Percentiles rank a stretch among this genome's conserved stretches.
These are phyloP conservation scores for Neurospora hispaniola DNA, from an alignment of 495 filamentous ascomycete genomes.

Conservation along the genomic window DNA sequence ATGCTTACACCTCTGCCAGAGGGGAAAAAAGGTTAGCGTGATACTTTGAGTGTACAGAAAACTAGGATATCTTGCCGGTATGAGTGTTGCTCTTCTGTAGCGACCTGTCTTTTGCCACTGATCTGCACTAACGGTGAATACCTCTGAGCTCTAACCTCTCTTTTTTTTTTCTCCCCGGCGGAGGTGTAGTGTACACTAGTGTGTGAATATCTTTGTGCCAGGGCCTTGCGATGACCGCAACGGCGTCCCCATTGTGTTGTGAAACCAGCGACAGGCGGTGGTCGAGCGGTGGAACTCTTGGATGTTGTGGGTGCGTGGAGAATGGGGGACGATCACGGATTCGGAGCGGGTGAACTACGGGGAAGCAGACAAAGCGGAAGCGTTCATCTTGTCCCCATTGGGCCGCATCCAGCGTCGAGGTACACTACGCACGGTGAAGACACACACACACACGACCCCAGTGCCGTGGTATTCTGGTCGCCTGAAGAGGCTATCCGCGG, in stretches of 20 bases:
- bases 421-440: background rate
- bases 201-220: background rate
- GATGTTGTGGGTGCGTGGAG: background rate
- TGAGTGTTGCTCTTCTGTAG: no score
- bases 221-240: background rate
- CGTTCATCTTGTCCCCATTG: background rate
- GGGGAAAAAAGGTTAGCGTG: no score
- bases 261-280: background rate
- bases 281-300: background rate
- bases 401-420: background rate
- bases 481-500: background rate
- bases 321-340: background rate
- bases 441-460: background rate
- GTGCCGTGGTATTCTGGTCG: background rate
- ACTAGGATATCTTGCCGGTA: no score
- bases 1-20: background rate
- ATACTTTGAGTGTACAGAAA: no score
- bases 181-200: background rate
- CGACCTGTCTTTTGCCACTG: no score
- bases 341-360: background rate
- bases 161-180: no score
- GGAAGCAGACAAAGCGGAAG: background rate
- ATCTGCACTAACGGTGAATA: no score
- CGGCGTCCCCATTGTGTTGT: background rate
- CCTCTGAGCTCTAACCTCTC: no score